Evolutionary conservation across 148 eudicot genomes (phyloP), one percentile per base, ranked within the genome.

Genomic region (Silene latifolia): DNA sequence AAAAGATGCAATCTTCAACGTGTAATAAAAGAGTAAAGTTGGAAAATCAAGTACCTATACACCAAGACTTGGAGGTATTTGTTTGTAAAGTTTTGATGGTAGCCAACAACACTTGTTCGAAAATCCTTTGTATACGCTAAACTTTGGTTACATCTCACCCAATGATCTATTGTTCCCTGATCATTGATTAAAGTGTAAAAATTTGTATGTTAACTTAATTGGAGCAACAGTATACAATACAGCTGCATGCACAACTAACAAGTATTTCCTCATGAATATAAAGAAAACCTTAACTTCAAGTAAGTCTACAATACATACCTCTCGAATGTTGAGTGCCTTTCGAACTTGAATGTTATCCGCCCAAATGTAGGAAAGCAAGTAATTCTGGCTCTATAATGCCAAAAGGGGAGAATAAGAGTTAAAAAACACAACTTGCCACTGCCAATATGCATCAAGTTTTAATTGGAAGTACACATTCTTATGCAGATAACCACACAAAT

Each of bases 121-220:
- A 62, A n/a, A 17, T 69, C 47, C 39, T 51, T 18, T 4, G 65
- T 72, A 27, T 46, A 76, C 20, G 77, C 48, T 60, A 72, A 15
- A 59, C 69, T 32, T 32, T 59, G 32, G 7, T 63, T 71, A 72
- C 83, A 81, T 53, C 83, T 76, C 71, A 20, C 53, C 83, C 83
- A 81, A 54, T 56, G 24, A 58, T 44, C 64, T 39, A 81, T 15
- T 20, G 80, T 81, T 18, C 80, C 83, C 83, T 72, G 47, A 29
- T 18, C 73, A 32, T 71, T 25, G n/a, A 51, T 24, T 25, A 18
- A 71, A 18, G 10, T 25, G 35, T 48, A 51, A 71, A 53, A 21
- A 71, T 0, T n/a, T 25, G 17, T 46, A 14, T 68, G 72, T 23
- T 11, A 65, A 35, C 15, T 44, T 5, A 27, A 35, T 74, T 46